A percentile compares a stretch with the other conserved stretches of the same genome.
These are phyloP conservation scores for Sarocladiaceae sp. DNA, from an alignment of 2,329 filamentous ascomycete genomes.

Conservation along the genomic window DNA sequence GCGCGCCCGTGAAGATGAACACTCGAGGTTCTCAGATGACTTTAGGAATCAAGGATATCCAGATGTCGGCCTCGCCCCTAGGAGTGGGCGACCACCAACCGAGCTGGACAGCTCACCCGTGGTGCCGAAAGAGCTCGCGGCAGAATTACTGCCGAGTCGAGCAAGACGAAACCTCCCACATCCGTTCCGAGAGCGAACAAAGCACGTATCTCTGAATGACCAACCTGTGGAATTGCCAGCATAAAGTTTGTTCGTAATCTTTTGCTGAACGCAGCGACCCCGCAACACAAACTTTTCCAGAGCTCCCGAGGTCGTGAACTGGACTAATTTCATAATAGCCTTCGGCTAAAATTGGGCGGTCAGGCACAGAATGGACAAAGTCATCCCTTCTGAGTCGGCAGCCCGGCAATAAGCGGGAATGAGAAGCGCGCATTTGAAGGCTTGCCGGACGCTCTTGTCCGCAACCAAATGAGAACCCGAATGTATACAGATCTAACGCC, in stretches of 20 bases:
- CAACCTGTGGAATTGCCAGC: constrained; percentile 5
- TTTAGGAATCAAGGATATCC: constrained; percentile 5
- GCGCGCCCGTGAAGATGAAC: constrained; percentile 4
- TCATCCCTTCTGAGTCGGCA: no score
- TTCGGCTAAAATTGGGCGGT: no score
- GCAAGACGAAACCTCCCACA: background rate
- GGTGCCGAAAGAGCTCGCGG: constrained; percentile 7
- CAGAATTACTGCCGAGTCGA: background rate
- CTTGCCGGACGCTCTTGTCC: background rate
- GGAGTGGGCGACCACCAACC: background rate
- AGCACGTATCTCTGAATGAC: constrained; percentile 1
- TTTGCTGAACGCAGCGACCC: no score
- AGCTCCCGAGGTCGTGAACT: no score
- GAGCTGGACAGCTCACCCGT: constrained; percentile 5
- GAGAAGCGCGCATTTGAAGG: background rate
- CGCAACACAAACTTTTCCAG: no score
- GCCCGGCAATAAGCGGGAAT: constrained; percentile 9
- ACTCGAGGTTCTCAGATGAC: constrained; percentile 1
- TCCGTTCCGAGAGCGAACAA: background rate
- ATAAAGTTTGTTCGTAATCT: no score
- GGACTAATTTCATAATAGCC: no score
- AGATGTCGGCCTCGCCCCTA: constrained; percentile 1
- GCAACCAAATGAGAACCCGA: background rate
- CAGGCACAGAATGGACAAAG: no score
- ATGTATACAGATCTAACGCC: background rate